A percentile compares a stretch with the other conserved stretches of the same genome.
These are phyloP conservation scores for Neophaeococcomyces mojaviensis DNA, from an alignment of 2,329 filamentous ascomycete genomes.

Conservation along the genomic window DNA sequence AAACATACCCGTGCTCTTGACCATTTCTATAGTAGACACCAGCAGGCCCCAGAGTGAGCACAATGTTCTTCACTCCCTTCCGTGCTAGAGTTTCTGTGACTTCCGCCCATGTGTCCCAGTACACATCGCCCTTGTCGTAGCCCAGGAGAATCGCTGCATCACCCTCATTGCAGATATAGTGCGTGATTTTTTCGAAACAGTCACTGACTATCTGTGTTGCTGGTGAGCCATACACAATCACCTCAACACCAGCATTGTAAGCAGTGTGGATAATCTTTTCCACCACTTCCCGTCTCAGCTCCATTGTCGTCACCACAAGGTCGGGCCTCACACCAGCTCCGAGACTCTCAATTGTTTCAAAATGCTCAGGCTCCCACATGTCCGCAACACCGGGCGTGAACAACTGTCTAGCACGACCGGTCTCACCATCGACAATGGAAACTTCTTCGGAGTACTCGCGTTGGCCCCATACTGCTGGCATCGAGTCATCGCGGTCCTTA, in stretches of 20 bases:
- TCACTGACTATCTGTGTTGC: slow-evolving; percentile 1
- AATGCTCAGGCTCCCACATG: slow-evolving; percentile 20
- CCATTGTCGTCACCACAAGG: slow-evolving; percentile 13
- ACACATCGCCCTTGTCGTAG: slow-evolving; percentile 2
- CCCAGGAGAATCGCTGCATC: slow-evolving; percentile 13
- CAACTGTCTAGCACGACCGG: slow-evolving; percentile 44
- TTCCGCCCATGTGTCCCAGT: slow-evolving; percentile 9
- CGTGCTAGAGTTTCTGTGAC: slow-evolving; percentile 6
- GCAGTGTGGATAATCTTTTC: slow-evolving; percentile 13
- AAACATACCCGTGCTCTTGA: slow-evolving; percentile 1
- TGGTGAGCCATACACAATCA: slow-evolving; percentile 15
- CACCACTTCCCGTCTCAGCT: slow-evolving; percentile 7
- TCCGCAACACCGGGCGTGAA: slow-evolving; percentile 42
- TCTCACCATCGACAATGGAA: slow-evolving; percentile 42
- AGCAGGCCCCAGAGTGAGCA: slow-evolving; percentile 10
- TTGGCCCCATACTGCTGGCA: slow-evolving; percentile 35
- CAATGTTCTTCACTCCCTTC: slow-evolving; percentile 12
- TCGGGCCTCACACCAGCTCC: slow-evolving; percentile 10
- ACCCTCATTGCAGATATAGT: slow-evolving; percentile 14
- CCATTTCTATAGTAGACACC: slow-evolving; percentile 11
- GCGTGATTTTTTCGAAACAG: slow-evolving; percentile 12
- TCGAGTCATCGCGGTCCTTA: slow-evolving; percentile 25
- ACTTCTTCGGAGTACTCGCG: slow-evolving; percentile 38
- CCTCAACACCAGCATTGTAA: slow-evolving; percentile 10
- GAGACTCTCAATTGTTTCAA: slow-evolving; percentile 7